Evolutionary conservation across 768 basidiomycete genomes (phyloP).

Genomic region (Russula vinacea): DNA sequence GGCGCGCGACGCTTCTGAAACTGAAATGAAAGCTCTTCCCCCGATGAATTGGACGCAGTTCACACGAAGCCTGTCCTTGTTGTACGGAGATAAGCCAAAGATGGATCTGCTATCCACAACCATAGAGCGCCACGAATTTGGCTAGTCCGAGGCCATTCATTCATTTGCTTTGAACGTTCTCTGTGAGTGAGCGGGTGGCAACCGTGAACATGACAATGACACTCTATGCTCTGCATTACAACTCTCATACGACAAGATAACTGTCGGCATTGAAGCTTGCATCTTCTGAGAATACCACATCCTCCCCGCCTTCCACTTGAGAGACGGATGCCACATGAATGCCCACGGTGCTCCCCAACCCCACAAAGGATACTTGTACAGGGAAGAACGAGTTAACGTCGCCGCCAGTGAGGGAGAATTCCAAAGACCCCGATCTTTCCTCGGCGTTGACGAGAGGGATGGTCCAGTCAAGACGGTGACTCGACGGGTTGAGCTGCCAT

Average conservation of each 20-base stretch:
- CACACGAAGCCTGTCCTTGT: not conserved
- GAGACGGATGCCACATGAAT: conserved; percentile 60
- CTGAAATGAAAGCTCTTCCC: not conserved
- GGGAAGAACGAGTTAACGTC: conserved; percentile 89
- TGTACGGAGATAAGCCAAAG: conserved; percentile 24
- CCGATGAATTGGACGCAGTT: not conserved
- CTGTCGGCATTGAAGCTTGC: conserved; percentile 48
- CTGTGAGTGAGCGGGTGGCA: not conserved
- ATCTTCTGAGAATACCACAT: conserved; percentile 54
- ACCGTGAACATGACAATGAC: conserved; percentile 6
- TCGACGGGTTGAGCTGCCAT: conserved; percentile 78
- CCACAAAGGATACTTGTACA: conserved; percentile 77
- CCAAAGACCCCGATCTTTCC: conserved; percentile 78
- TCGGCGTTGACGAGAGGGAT: conserved; percentile 62
- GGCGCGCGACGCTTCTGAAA: conserved; percentile 6
- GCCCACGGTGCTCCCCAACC: conserved; percentile 76
- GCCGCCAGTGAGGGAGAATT: conserved; percentile 85
- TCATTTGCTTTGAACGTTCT: not conserved
- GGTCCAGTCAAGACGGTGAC: conserved; percentile 83
- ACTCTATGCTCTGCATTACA: conserved; percentile 2
- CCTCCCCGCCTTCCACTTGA: conserved; percentile 48
- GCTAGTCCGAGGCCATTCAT: not conserved
- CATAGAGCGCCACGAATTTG: not conserved
- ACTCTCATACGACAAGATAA: conserved; percentile 43
- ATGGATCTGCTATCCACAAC: not conserved